Evolutionary conservation across 257 asterid species (phyloP), one percentile per base, ranked within the genome.

Genomic region (Jasminum sambac): DNA sequence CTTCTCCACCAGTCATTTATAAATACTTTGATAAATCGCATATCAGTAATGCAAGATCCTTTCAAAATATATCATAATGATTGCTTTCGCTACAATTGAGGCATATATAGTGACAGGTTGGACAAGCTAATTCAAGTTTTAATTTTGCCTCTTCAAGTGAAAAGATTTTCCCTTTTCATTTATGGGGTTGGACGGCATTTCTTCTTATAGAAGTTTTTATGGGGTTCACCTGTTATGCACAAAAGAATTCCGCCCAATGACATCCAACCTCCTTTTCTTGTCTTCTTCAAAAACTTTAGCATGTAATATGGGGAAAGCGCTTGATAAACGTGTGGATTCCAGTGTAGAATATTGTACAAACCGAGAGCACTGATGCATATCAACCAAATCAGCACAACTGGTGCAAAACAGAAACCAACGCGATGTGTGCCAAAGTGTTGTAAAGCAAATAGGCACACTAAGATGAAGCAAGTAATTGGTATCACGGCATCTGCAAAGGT

Each of bases 391-490:
- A 94, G 72, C 68, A 94, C 91, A 44, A 94, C 73, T 5, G 98
- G 98, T 3, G 98, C 98, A 58, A 94, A 91, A 86, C 79, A 84
- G 73, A 84, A 87, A 61, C 98, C 97, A 34, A 94, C 71, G 4
- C 96, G 90, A 50, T 94, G 98, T 64, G 97, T 91, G 69, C 98
- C 98, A 55, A 90, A 94, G 84, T 94, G 97, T 79, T 94, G 97
- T 71, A 94, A 72, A 40, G 97, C 96, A 65, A 94, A 94, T 52
- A 94, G 89, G 90, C 97, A 89, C 75, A 94, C 87, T 66, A 91
- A 82, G 74, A 94, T 94, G 85, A 94, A 89, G 91, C 98, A 94
- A 61, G 96, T 89, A n/a, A 94, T 91, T 41, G 97, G 96, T 71
- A 94, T 69, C 85, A 91, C 83, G 3, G 97, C 98, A 89, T 94